Evolutionary conservation across 352 stramenopile species (phyloP).

Genomic region (Globisporangium rhizosaccharum): DNA sequence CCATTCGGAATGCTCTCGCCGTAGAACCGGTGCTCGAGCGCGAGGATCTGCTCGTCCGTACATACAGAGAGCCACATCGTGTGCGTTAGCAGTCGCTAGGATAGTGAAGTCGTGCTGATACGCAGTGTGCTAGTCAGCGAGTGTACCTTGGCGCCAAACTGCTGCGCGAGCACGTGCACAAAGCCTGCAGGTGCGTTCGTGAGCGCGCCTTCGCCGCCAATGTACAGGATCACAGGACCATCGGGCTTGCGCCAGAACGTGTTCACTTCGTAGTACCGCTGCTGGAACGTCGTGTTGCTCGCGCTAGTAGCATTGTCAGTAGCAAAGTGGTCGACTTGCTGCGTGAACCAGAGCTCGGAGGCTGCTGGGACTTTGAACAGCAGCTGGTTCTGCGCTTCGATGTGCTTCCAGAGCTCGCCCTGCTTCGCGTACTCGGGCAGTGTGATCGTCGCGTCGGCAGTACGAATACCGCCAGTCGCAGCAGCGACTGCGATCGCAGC

Average conservation of each 20-base stretch:
- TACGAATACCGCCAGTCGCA: no score
- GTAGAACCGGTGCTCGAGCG: slow-evolving; percentile 87
- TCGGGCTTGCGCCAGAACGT: slow-evolving; percentile 45
- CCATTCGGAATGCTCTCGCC: slow-evolving; percentile 77
- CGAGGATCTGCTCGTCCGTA: slow-evolving; percentile 40
- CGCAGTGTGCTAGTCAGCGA: background rate
- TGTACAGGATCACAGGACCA: slow-evolving; percentile 78
- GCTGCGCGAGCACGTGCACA: slow-evolving; percentile 64
- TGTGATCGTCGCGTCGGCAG: slow-evolving; percentile 8
- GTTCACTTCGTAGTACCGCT: slow-evolving; percentile 75
- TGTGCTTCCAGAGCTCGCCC: slow-evolving; percentile 42
- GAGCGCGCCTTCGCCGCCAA: slow-evolving; percentile 75
- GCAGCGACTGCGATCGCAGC: background rate
- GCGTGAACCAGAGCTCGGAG: slow-evolving; percentile 55
- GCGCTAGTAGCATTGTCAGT: background rate
- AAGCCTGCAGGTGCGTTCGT: slow-evolving; percentile 56
- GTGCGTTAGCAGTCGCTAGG: background rate
- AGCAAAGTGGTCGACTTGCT: slow-evolving; percentile 62
- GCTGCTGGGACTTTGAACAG: slow-evolving; percentile 31
- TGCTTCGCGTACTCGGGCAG: slow-evolving; percentile 39
- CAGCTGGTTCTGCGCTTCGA: slow-evolving; percentile 44
- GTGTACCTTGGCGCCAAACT: slow-evolving; percentile 65
- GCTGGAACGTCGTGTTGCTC: slow-evolving; percentile 47
- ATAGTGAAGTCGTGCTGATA: background rate
- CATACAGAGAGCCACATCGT: background rate